Percentiles rank a stretch among this genome's conserved stretches.
Evolutionary conservation across 2,329 filamentous ascomycete genomes (phyloP).

Genomic region (Fusarium chuoi): DNA sequence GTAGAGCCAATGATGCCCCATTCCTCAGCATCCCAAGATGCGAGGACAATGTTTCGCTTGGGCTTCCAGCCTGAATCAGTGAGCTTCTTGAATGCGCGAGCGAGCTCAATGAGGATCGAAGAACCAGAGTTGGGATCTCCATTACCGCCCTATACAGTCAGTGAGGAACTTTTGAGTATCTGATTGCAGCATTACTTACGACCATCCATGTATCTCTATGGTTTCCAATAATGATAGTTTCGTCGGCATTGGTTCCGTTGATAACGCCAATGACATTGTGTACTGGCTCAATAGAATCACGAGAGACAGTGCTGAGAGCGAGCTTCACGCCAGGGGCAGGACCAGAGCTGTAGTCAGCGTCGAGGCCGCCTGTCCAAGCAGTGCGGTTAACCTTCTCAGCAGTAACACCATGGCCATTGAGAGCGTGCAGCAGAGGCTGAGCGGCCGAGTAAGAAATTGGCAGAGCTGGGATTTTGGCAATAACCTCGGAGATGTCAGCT

Average conservation of each 20-base stretch:
- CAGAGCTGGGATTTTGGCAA: constrained; percentile 81
- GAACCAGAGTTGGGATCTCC: constrained; percentile 85
- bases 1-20: constrained; percentile 84
- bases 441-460: constrained; percentile 84
- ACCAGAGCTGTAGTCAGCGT: constrained; percentile 56
- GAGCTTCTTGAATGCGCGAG: constrained; percentile 76
- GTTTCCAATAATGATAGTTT: constrained; percentile 79
- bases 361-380: constrained; percentile 66
- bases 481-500: constrained; percentile 68
- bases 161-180: fast-evolving
- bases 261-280: constrained; percentile 86
- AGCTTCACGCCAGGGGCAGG: constrained; percentile 66
- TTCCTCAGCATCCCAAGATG: constrained; percentile 78
- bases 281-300: constrained; percentile 74
- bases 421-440: constrained; percentile 77
- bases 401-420: constrained; percentile 79
- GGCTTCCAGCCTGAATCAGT: constrained; percentile 82
- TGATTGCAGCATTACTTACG: constrained; percentile 6
- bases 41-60: constrained; percentile 76
- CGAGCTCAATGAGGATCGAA: constrained; percentile 79
- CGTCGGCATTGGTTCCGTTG: constrained; percentile 79
- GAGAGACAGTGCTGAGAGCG: constrained; percentile 74
- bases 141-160: constrained; percentile 70
- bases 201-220: constrained; percentile 69
- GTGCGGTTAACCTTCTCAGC: constrained; percentile 71